These are phyloP conservation scores for Colletotrichum shisoi DNA, from an alignment of 2,329 filamentous ascomycete genomes.

Conservation along the genomic window DNA sequence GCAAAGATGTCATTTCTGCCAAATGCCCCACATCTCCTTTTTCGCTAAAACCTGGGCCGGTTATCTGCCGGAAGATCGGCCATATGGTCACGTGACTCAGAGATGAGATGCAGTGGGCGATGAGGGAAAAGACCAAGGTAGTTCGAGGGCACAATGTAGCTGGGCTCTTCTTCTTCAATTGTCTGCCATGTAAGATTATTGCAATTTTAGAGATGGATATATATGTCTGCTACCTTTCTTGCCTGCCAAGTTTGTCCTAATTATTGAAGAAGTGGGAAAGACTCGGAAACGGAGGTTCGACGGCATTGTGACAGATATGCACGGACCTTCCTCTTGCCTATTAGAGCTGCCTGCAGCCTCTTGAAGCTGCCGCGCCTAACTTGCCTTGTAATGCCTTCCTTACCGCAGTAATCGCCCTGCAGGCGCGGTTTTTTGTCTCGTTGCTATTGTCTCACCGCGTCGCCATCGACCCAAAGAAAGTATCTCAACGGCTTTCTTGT, in stretches of 20 bases:
- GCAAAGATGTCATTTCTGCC: conserved; percentile 35
- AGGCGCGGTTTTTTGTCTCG: conserved; percentile 18
- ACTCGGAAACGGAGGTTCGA: background rate
- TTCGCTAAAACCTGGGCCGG: conserved; percentile 19
- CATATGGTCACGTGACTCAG: conserved; percentile 23
- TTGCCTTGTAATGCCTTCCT: background rate
- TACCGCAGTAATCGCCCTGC: background rate
- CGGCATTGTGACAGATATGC: background rate
- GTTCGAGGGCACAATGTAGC: too few relatives aligned
- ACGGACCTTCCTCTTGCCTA: background rate
- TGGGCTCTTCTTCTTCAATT: background rate
- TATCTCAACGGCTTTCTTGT: conserved; percentile 29
- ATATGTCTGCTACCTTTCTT: background rate
- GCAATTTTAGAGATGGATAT: background rate
- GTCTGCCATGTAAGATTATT: background rate
- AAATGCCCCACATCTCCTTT: conserved; percentile 21
- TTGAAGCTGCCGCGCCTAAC: background rate
- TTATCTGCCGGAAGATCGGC: conserved; percentile 29
- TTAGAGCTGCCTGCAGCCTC: background rate
- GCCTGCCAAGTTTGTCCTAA: background rate
- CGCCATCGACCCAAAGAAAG: conserved; percentile 9
- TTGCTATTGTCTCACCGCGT: conserved; percentile 24
- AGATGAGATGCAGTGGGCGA: background rate
- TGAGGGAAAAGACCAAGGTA: background rate
- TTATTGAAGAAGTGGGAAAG: background rate